phyloP scores from a whole-genome alignment of 1,284 basidiomycete genomes.

The Blastosporella zonata region DNA sequence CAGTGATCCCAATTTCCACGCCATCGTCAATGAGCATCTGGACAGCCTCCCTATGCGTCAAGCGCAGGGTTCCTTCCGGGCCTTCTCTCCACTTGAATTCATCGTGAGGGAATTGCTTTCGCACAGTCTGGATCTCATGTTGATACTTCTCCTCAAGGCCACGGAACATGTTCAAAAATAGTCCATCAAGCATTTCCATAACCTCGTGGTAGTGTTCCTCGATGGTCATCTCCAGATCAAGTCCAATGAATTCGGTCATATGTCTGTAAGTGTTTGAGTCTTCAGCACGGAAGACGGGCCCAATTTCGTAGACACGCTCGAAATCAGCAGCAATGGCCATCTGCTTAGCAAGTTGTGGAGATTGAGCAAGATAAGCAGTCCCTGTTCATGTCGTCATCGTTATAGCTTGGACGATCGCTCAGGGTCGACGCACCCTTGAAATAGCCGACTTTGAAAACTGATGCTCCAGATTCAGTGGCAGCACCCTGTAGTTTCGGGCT shows the following conservation, averaged over 20 bases:
- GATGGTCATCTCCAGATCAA: slow-evolving; percentile 99
- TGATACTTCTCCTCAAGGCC: slow-evolving; percentile 76
- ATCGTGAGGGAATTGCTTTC: slow-evolving; percentile 87
- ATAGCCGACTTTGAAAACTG: slow-evolving; percentile 97
- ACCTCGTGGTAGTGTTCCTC: slow-evolving; percentile 99
- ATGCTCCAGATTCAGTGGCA: slow-evolving; percentile 95
- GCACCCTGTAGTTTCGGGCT: slow-evolving; percentile 97
- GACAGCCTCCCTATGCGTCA: slow-evolving; percentile 88
- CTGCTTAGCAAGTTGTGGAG: slow-evolving; percentile 96
- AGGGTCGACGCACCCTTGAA: slow-evolving; percentile 73
- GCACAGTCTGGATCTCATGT: slow-evolving; percentile 79
- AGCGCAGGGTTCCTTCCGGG: slow-evolving; percentile 74
- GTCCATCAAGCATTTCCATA: slow-evolving; percentile 81
- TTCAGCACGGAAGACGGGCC: slow-evolving; percentile 96
- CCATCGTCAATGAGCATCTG: slow-evolving; percentile 84
- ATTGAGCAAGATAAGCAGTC: slow-evolving; percentile 92
- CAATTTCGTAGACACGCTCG: slow-evolving; percentile 97
- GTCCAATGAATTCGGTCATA: slow-evolving; percentile 97
- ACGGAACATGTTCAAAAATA: slow-evolving; percentile 83
- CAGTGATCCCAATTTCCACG: slow-evolving; percentile 68
- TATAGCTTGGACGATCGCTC: not conserved
- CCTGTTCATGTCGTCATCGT: slow-evolving; percentile 39
- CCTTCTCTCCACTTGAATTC: slow-evolving; percentile 88
- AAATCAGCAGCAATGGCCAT: slow-evolving; percentile 99
- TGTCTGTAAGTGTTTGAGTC: slow-evolving; percentile 97